A percentile compares a stretch with the other conserved stretches of the same genome.
Conservation (phyloP, 306 rosid species). For the Lathyrus tuberosus region DNA sequence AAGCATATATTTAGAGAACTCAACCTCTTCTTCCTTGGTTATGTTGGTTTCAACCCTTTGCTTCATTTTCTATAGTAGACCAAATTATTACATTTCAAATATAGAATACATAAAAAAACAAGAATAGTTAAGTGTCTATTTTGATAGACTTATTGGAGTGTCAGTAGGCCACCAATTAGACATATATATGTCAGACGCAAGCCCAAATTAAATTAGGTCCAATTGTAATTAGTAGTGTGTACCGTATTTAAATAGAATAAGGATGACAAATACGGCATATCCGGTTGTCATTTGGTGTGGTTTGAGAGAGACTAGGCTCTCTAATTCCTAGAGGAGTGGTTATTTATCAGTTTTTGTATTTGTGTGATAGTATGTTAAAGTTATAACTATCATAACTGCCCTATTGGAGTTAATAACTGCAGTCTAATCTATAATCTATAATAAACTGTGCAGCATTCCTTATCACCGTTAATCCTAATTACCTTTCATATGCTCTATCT, state of each 20-base stretch:
- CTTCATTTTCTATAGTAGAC: constrained; percentile 45
- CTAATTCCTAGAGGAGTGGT: too few relatives aligned
- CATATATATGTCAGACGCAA: not conserved
- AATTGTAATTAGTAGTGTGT: too few relatives aligned
- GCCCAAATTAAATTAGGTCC: not conserved
- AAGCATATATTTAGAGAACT: constrained; percentile 53
- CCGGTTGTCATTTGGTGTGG: not conserved
- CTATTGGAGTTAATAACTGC: too few relatives aligned
- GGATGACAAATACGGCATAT: not conserved
- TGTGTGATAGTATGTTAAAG: too few relatives aligned
- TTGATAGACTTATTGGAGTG: not conserved
- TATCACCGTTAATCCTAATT: too few relatives aligned
- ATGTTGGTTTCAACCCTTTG: not conserved
- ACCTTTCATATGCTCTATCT: too few relatives aligned
- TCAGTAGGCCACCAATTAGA: not conserved
- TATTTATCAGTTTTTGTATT: too few relatives aligned
- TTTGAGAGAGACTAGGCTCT: too few relatives aligned
- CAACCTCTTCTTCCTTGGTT: constrained; percentile 21
- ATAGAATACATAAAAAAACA: not conserved
- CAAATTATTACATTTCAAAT: not conserved
- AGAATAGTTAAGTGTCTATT: not conserved
- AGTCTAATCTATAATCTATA: too few relatives aligned
- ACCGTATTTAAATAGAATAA: not conserved
- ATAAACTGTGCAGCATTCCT: too few relatives aligned
- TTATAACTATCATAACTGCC: too few relatives aligned